Evolutionary conservation across 2,329 filamentous ascomycete genomes (phyloP).

Genomic region (Colletotrichum destructivum): DNA sequence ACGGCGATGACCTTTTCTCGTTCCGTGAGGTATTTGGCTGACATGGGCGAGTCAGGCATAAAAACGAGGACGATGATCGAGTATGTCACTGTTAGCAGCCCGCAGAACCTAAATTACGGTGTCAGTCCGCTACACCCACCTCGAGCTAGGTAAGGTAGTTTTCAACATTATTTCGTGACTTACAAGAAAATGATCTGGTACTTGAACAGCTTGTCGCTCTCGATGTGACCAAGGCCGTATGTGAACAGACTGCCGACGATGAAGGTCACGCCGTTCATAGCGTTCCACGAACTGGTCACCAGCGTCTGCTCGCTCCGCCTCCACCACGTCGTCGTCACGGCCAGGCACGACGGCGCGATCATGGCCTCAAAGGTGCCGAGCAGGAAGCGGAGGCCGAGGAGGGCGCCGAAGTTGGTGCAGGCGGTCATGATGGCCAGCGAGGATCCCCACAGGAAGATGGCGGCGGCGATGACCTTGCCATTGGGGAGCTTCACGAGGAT

Average conservation of each 20-base stretch:
- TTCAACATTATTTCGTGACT: neutral
- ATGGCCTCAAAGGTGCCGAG: slow-evolving; percentile 64
- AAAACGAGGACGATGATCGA: slow-evolving; percentile 63
- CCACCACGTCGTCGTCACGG: slow-evolving; percentile 71
- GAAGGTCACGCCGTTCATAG: slow-evolving; percentile 69
- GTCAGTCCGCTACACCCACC: neutral
- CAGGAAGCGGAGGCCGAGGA: slow-evolving; percentile 62
- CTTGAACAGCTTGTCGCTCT: slow-evolving; percentile 38
- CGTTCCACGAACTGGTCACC: slow-evolving; percentile 64
- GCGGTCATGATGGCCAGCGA: slow-evolving; percentile 61
- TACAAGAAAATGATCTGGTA: slow-evolving; percentile 49
- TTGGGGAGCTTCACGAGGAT: slow-evolving; percentile 47
- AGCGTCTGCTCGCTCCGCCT: slow-evolving; percentile 66
- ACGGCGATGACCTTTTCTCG: slow-evolving; percentile 71
- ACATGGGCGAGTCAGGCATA: slow-evolving; percentile 75
- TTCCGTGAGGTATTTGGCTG: slow-evolving; percentile 68
- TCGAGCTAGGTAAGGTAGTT: no score
- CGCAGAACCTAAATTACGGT: slow-evolving; percentile 48
- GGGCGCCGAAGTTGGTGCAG: slow-evolving; percentile 61
- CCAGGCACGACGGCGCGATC: slow-evolving; percentile 67
- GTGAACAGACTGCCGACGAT: slow-evolving; percentile 56
- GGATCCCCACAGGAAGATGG: slow-evolving; percentile 47
- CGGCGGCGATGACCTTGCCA: slow-evolving; percentile 46
- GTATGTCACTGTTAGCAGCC: slow-evolving; percentile 61
- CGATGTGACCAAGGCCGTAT: slow-evolving; percentile 51